Base-by-base conservation (phyloP, 257 asterid genomes). In the Gentiana dahurica region DNA sequence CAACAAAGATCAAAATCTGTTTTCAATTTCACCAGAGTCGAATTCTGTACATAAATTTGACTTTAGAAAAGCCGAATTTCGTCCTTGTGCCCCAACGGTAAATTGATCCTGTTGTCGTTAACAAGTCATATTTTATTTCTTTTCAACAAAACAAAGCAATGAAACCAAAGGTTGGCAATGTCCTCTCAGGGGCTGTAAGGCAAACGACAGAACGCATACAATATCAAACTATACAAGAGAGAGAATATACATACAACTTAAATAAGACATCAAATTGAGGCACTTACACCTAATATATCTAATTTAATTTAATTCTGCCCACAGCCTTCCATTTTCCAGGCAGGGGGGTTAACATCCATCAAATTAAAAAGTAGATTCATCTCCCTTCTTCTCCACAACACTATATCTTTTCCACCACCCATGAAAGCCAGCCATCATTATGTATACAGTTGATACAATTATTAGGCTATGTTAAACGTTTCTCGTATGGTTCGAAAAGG, bases 401-500 rank as follows among this genome's bases (percentile, higher is more conserved):
- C 24, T 15, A 15, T 15, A 15, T 15, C 24, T 15, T 5, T 51
- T 4, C 46, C 53, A 41, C 45, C 9, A 10, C 46, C 10, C 6
- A 41, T 41, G 46, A 41, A 41, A 41, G 9, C 11, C 8, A 5
- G 6, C 46, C 2, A 41, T 41, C 46, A 24, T 24, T 24, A 24
- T 24, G 24, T 1, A 24, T 24, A 24, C 46, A 41, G 46, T 41
- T 10, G 46, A 60, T 38, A 36, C 47, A 49, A 74, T 24, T 24
- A 24, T 24, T 51, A 55, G 66, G 48, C 79, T 80, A 92, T 77
- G 87, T 85, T 57, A 92, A 58, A 60, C 88, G 98, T 34, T 83
- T 63, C 44, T 91, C 95, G 37, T 83, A 92, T 24, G 84, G 64
- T 37, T 88, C 97, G 49, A 88, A 78, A 24, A 85, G 79, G 65